phyloP scores from a whole-genome alignment of 2,329 filamentous ascomycete species.

The Diaporthe sp. region DNA sequence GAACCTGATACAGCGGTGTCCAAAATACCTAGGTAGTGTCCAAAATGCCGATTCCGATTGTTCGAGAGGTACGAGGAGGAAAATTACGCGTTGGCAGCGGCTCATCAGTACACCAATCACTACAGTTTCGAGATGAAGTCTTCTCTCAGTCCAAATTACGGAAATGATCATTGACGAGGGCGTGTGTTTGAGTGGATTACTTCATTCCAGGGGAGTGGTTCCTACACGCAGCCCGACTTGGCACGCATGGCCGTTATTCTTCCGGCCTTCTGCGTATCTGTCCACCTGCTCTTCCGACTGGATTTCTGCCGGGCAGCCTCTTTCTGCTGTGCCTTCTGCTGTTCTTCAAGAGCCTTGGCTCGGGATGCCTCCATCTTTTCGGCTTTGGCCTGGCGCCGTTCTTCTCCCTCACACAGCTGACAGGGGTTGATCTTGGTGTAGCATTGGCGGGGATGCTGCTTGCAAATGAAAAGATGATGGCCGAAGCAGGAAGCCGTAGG shows the following conservation, averaged over 20 bases:
- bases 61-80: too few relatives aligned
- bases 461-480: conserved; percentile 4
- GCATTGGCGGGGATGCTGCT: not conserved
- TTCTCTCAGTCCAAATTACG: too few relatives aligned
- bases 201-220: too few relatives aligned
- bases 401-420: not conserved
- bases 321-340: not conserved
- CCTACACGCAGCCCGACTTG: not conserved
- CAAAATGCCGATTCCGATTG: too few relatives aligned
- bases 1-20: not conserved
- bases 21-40: too few relatives aligned
- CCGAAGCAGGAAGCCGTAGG: not conserved
- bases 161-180: not conserved
- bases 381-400: not conserved
- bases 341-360: not conserved
- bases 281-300: not conserved
- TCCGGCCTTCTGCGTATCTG: not conserved
- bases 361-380: not conserved
- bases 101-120: not conserved
- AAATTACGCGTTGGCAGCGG: too few relatives aligned
- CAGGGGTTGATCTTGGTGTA: conserved; percentile 20
- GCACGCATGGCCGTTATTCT: not conserved
- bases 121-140: not conserved
- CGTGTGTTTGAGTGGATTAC: too few relatives aligned
- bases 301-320: not conserved